Conservation (phyloP, 2,329 filamentous ascomycete species). For the Talaromyces verruculosus region DNA sequence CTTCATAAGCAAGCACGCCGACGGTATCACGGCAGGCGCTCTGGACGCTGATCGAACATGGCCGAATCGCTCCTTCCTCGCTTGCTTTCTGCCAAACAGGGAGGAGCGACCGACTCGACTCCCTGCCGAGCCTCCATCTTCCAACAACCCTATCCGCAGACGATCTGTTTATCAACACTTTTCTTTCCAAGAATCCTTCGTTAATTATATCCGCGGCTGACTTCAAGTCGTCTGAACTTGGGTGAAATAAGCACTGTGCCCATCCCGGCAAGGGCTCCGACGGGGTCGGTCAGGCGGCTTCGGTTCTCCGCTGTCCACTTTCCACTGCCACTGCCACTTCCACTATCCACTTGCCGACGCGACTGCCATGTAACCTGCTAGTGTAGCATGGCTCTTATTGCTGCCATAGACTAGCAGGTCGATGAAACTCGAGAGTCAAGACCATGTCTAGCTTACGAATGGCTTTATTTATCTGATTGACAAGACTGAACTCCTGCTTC, state of each 20-base stretch:
- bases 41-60: constrained; percentile 16
- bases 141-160: neutral
- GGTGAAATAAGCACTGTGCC: neutral
- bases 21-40: neutral
- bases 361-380: neutral
- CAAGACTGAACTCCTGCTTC: neutral
- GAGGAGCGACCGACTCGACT: neutral
- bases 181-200: neutral
- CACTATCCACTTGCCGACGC: neutral
- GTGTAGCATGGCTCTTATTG: neutral
- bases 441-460: neutral
- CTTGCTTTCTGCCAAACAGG: neutral
- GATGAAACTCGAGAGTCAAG: neutral
- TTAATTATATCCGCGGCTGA: neutral
- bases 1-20: constrained; percentile 10
- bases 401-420: neutral
- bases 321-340: neutral
- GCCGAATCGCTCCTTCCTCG: constrained; percentile 10
- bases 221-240: neutral
- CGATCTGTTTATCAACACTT: neutral
- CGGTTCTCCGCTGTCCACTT: neutral
- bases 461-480: neutral
- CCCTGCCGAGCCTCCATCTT: neutral
- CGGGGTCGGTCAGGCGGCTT: neutral
- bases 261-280: neutral